Evolutionary conservation across 139 green algal genomes (phyloP), one percentile per base, ranked within the genome.

Genomic region (Micromonas commoda): DNA sequence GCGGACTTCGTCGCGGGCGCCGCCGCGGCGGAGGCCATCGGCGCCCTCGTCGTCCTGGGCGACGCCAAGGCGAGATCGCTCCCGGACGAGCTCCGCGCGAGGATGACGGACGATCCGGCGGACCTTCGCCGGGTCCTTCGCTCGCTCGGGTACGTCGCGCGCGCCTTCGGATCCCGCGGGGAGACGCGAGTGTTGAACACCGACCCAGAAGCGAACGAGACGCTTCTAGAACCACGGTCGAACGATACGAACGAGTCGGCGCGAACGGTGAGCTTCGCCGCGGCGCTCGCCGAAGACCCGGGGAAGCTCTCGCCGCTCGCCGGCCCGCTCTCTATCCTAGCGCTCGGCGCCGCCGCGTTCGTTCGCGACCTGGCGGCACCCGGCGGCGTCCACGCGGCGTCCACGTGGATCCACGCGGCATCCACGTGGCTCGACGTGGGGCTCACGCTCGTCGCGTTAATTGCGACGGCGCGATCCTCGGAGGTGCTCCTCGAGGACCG

Each of bases 31-130:
- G 23, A 68, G 61, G 1, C 45, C 29, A 3, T 29, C 9, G 3
- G 33, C 29, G 51, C 72, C 1, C 26, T 68, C 24, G 52, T 69
- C 51, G 29, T 69, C 51, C 28, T 78, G 33, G 72, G 72, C 1
- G 72, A 78, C 32, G 57, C 26, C n/a, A 45, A 61, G n/a, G 72
- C 71, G 71, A 21, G 39, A 2, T 53, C 26, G 37, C 45, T 77
- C 20, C 37, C 71, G 51, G 38, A 52, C 32, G 66, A 74, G 66
- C 66, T 74, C 33, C 19, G 31, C 21, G 5, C 6, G 20, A 5
- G 31, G 13, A 16, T 74, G 66, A 24, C 52, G 9, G 63, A 32
- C 63, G 26, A 9, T 5, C 6, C 9, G 13, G 31, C 20, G 66
- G 29, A 39, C 33, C n/a, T 13, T 13, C 26, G 23, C 4, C 64